A percentile compares a stretch with the other conserved stretches of the same genome.
Evolutionary conservation across 1,284 basidiomycete species (phyloP).

Genomic region (Trametes hirsuta): DNA sequence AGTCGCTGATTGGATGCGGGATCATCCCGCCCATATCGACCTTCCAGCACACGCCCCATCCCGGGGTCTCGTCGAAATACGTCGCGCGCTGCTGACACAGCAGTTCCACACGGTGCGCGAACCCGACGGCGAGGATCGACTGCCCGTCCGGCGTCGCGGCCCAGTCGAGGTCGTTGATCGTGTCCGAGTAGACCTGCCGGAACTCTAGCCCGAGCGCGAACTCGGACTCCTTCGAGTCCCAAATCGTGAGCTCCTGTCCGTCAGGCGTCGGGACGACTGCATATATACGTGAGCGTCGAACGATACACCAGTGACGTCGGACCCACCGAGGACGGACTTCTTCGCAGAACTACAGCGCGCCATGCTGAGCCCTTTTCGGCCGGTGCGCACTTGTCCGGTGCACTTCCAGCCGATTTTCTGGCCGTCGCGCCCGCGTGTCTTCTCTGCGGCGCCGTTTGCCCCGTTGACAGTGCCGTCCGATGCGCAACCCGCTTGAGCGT

Average conservation of each 20-base stretch:
- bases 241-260: slow-evolving; percentile 85
- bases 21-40: slow-evolving; percentile 77
- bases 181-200: slow-evolving; percentile 61
- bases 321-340: slow-evolving; percentile 78
- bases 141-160: slow-evolving; percentile 87
- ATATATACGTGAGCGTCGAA: background rate
- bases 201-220: slow-evolving; percentile 90
- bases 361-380: slow-evolving; percentile 61
- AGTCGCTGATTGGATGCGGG: slow-evolving; percentile 79
- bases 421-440: slow-evolving; percentile 6
- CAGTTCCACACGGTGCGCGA: slow-evolving; percentile 75
- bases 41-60: slow-evolving; percentile 77
- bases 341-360: slow-evolving; percentile 88
- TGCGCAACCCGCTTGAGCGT: slow-evolving; percentile 19
- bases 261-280: slow-evolving; percentile 57
- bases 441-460: background rate
- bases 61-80: slow-evolving; percentile 82
- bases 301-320: background rate
- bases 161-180: slow-evolving; percentile 86
- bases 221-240: slow-evolving; percentile 94
- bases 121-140: slow-evolving; percentile 88
- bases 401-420: slow-evolving; percentile 54
- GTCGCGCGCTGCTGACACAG: slow-evolving; percentile 88
- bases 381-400: slow-evolving; percentile 78
- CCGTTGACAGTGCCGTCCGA: background rate